Conservation (phyloP, 176 grass and related monocot species). For the sorghum (Sorghum bicolor) region DNA sequence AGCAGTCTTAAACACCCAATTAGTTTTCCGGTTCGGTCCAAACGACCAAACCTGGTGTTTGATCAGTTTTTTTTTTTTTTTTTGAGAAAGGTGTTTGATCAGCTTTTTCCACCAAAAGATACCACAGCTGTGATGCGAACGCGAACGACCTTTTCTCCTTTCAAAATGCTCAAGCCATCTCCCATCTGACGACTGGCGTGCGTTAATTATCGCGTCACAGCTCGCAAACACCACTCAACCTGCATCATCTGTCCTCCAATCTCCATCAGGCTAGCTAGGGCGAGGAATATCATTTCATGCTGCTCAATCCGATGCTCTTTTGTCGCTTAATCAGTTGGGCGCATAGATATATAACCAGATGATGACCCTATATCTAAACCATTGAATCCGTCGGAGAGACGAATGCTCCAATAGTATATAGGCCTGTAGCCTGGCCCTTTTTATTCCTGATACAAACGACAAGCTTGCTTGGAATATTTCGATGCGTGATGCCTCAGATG, state of each 20-base stretch:
- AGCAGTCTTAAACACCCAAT: too few relatives aligned
- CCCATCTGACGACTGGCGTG: not conserved
- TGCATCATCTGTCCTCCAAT: not conserved
- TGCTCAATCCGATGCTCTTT: slow-evolving; percentile 25
- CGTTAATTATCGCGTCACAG: not conserved
- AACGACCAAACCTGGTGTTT: too few relatives aligned
- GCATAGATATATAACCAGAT: not conserved
- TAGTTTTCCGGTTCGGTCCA: too few relatives aligned
- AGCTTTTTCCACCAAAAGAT: too few relatives aligned
- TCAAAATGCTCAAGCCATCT: not conserved
- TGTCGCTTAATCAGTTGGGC: slow-evolving; percentile 21
- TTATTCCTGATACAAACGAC: not conserved
- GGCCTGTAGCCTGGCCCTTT: not conserved
- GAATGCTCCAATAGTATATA: not conserved
- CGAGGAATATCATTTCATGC: not conserved
- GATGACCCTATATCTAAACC: not conserved
- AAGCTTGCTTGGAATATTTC: not conserved
- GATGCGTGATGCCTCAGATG: not conserved
- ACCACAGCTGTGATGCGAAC: too few relatives aligned
- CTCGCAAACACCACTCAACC: not conserved
- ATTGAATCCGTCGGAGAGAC: slow-evolving; percentile 16
- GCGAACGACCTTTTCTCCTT: not conserved
- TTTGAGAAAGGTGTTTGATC: too few relatives aligned
- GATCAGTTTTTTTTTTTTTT: too few relatives aligned
- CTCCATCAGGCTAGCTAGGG: not conserved